Evolutionary conservation across 371 early-diverging fungal genomes (phyloP).

Genomic region (Basidiobolus meristosporus): DNA sequence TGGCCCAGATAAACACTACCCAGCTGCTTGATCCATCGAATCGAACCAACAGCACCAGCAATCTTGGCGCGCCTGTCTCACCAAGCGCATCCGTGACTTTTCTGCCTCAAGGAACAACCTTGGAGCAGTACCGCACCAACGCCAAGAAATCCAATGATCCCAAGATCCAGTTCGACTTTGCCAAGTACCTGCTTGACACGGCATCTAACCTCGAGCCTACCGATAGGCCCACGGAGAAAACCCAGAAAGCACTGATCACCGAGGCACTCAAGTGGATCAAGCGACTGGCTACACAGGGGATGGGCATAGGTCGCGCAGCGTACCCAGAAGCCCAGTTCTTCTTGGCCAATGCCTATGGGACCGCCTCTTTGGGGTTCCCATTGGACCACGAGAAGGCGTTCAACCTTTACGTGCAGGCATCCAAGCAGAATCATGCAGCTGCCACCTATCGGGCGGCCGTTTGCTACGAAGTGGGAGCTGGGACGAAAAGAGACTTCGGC

Average conservation of each 20-base stretch:
- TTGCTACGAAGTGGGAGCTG: constrained; percentile 89
- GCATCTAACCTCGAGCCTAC: too few relatives aligned
- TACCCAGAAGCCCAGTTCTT: constrained; percentile 82
- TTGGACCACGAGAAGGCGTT: constrained; percentile 84
- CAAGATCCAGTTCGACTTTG: constrained; percentile 54
- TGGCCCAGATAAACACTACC: too few relatives aligned
- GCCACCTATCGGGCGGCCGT: constrained; percentile 89
- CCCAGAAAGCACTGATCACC: constrained; percentile 34
- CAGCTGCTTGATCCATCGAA: too few relatives aligned
- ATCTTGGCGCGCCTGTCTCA: too few relatives aligned
- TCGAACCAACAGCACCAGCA: too few relatives aligned
- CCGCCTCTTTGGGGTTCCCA: constrained; percentile 44
- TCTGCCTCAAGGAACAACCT: constrained; percentile 9
- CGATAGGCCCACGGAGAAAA: constrained; percentile 39
- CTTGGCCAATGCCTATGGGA: constrained; percentile 72
- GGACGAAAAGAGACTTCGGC: constrained; percentile 65
- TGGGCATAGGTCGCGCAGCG: constrained; percentile 37
- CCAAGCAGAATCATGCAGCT: constrained; percentile 79
- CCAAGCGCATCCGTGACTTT: too few relatives aligned
- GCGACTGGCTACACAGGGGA: constrained; percentile 37
- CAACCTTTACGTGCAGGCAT: constrained; percentile 72
- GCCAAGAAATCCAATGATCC: constrained; percentile 61
- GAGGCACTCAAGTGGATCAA: constrained; percentile 74
- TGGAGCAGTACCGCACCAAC: constrained; percentile 57
- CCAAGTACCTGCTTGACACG: constrained; percentile 48